Percentiles rank a stretch among this genome's conserved stretches.
phyloP scores from a whole-genome alignment of 2,329 filamentous ascomycete species.

The Fusarium sambucinum region DNA sequence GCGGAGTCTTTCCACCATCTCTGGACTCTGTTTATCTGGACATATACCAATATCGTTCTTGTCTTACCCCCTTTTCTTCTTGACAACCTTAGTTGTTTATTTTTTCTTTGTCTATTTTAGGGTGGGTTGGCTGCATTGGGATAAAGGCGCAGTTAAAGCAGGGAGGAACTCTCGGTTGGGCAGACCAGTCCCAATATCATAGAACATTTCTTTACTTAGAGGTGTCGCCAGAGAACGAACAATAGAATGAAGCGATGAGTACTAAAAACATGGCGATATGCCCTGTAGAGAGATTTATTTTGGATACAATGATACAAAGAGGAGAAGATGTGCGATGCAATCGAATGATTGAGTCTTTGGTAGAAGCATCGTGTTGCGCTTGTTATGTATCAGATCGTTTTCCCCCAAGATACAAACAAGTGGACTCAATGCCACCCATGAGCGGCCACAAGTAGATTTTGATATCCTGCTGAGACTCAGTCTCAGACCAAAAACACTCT shows the following conservation, averaged over 20 bases:
- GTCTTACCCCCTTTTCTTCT: constrained; percentile 6
- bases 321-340: not conserved
- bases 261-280: not conserved
- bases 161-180: constrained; percentile 29
- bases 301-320: not conserved
- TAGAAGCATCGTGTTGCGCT: not conserved
- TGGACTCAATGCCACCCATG: constrained; percentile 4
- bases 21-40: constrained; percentile 17
- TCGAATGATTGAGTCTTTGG: not conserved
- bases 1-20: constrained; percentile 15
- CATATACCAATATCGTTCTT: constrained; percentile 17
- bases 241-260: constrained; percentile 44
- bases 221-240: constrained; percentile 36
- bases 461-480: constrained; percentile 33
- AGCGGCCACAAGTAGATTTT: constrained; percentile 25
- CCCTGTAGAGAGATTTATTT: not conserved
- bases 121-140: constrained; percentile 29
- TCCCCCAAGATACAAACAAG: not conserved
- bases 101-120: constrained; percentile 30
- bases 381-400: constrained; percentile 25
- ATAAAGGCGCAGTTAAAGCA: constrained; percentile 37
- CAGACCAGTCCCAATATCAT: constrained; percentile 32
- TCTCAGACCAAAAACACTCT: constrained; percentile 24
- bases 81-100: constrained; percentile 15
- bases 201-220: constrained; percentile 42